A percentile compares a stretch with the other conserved stretches of the same genome.
Evolutionary conservation across 768 basidiomycete genomes (phyloP).

Genomic region (Dacryopinax spathularia): DNA sequence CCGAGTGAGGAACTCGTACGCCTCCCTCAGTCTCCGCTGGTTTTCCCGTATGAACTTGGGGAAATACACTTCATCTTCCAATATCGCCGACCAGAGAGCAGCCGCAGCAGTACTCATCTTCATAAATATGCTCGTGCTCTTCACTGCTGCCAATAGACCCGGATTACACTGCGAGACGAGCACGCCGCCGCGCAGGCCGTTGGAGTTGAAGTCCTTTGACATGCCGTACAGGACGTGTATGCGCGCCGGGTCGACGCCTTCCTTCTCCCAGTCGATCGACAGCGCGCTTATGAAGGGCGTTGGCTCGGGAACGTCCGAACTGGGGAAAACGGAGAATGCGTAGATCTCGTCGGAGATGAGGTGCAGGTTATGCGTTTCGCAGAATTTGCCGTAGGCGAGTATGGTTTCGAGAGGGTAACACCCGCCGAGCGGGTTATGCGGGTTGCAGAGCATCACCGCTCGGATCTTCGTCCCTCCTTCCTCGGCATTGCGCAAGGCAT

Average conservation of each 20-base stretch:
- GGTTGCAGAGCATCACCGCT: slow-evolving; percentile 4
- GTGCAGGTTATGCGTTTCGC: not conserved
- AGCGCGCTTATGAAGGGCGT: not conserved
- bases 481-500: not conserved
- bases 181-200: slow-evolving; percentile 18
- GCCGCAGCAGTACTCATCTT: slow-evolving; percentile 16
- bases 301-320: not conserved
- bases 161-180: slow-evolving; percentile 17
- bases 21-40: slow-evolving; percentile 8
- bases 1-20: slow-evolving; percentile 8
- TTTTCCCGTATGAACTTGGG: slow-evolving; percentile 14
- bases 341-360: slow-evolving; percentile 2
- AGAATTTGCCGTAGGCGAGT: not conserved
- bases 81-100: slow-evolving; percentile 14
- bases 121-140: slow-evolving; percentile 15
- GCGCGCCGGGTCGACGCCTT: not conserved
- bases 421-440: slow-evolving; percentile 3
- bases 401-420: slow-evolving; percentile 1
- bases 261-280: not conserved
- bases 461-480: not conserved
- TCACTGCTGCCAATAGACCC: slow-evolving; percentile 13
- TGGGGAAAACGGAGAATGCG: slow-evolving; percentile 3
- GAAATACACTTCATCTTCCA: slow-evolving; percentile 11
- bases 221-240: slow-evolving; percentile 10
- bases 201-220: slow-evolving; percentile 18